Evolutionary conservation across 139 green algal species (phyloP).

Genomic region (Chloropicon primus): DNA sequence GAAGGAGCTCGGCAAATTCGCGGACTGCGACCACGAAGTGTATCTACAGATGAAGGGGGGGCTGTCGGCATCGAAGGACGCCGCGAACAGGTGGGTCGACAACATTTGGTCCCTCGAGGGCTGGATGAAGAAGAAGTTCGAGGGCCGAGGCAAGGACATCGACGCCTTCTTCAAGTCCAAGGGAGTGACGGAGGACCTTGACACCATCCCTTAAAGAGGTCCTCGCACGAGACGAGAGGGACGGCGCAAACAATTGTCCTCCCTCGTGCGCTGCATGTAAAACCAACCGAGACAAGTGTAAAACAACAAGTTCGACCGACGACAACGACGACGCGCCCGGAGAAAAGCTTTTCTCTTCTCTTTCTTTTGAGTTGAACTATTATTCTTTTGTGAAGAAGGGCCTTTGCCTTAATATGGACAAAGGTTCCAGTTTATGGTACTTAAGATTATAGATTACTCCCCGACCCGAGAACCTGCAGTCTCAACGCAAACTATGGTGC

Average conservation of each 20-base stretch:
- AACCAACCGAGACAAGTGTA: no score
- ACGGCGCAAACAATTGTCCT: no score
- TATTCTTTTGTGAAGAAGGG: no score
- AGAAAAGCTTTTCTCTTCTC: no score
- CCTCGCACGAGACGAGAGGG: not conserved
- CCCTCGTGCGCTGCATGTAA: no score
- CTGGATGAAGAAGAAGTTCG: slow-evolving; percentile 55
- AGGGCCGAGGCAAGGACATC: slow-evolving; percentile 35
- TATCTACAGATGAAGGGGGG: slow-evolving; percentile 21
- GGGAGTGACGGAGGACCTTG: slow-evolving; percentile 25
- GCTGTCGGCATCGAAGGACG: slow-evolving; percentile 18
- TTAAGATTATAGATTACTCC: not conserved
- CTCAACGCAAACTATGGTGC: not conserved
- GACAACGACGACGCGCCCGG: no score
- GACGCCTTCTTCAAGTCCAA: slow-evolving; percentile 38
- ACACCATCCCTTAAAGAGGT: slow-evolving; percentile 22
- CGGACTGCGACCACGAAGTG: slow-evolving; percentile 43
- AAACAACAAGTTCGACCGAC: no score
- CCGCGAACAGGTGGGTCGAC: slow-evolving; percentile 57
- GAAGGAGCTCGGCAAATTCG: slow-evolving; percentile 29
- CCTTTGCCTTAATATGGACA: not conserved
- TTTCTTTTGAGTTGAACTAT: no score
- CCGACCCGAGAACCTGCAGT: not conserved
- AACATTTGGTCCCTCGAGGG: slow-evolving; percentile 27
- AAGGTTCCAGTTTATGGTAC: not conserved